These are phyloP conservation scores for Aspergillus carlsbadensis DNA, from an alignment of 495 filamentous ascomycete genomes.

Conservation along the genomic window DNA sequence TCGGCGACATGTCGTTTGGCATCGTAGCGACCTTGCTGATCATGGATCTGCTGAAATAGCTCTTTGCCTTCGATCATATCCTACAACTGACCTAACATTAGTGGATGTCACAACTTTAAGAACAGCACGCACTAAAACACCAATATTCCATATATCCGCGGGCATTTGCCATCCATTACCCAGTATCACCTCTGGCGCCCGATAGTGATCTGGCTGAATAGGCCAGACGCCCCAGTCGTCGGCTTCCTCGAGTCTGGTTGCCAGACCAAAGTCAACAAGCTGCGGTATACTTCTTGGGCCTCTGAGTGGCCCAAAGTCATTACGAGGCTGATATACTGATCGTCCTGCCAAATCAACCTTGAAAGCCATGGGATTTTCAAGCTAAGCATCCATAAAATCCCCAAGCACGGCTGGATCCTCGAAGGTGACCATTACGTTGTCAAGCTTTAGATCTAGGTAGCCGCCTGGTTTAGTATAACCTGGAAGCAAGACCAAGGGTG, in stretches of 20 bases:
- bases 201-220: conserved; percentile 47
- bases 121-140: conserved; percentile 44
- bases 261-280: conserved; percentile 86
- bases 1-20: conserved; percentile 43
- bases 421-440: conserved; percentile 48
- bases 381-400: conserved; percentile 38
- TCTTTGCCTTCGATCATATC: conserved; percentile 49
- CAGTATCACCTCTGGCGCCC: conserved; percentile 48
- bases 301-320: conserved; percentile 42
- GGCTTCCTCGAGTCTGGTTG: conserved; percentile 57
- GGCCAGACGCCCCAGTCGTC: conserved; percentile 39
- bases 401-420: conserved; percentile 43
- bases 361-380: conserved; percentile 37
- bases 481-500: conserved; percentile 19
- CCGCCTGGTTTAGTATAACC: conserved; percentile 23
- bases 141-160: conserved; percentile 49
- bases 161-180: conserved; percentile 41
- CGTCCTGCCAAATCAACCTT: conserved; percentile 35
- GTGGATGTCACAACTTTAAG: conserved; percentile 24
- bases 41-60: conserved; percentile 41
- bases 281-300: conserved; percentile 47
- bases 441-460: conserved; percentile 45
- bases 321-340: conserved; percentile 39
- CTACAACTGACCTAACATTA: conserved; percentile 43
- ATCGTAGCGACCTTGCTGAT: conserved; percentile 31